These are phyloP conservation scores for Pulveroboletus frians DNA, from an alignment of 768 basidiomycete genomes.

Conservation along the genomic window DNA sequence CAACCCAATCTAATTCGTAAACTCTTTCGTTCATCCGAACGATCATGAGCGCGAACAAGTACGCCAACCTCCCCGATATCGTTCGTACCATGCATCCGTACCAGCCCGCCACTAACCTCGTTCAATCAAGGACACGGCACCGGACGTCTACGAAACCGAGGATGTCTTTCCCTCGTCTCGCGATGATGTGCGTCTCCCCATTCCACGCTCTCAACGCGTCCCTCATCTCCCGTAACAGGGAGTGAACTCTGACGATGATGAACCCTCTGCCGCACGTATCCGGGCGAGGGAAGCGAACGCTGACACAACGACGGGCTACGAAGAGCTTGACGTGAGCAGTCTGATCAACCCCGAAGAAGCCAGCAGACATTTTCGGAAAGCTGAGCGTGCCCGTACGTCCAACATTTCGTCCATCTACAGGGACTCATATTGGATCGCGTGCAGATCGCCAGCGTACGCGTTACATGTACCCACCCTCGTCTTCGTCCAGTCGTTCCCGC, in stretches of 20 bases:
- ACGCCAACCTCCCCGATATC: slow-evolving; percentile 88
- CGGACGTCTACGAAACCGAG: slow-evolving; percentile 89
- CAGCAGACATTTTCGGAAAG: slow-evolving; percentile 61
- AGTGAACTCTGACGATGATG: slow-evolving; percentile 66
- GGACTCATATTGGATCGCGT: background rate
- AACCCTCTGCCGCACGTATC: slow-evolving; percentile 39
- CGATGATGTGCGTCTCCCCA: slow-evolving; percentile 41
- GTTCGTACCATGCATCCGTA: slow-evolving; percentile 40
- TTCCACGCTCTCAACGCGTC: background rate
- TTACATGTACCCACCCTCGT: slow-evolving; percentile 69
- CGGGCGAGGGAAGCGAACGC: slow-evolving; percentile 26
- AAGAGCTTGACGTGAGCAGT: slow-evolving; percentile 66
- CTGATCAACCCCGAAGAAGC: slow-evolving; percentile 66
- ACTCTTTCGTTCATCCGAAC: background rate
- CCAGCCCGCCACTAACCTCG: background rate
- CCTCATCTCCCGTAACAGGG: slow-evolving; percentile 35
- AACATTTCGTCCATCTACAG: background rate
- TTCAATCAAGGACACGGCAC: slow-evolving; percentile 71
- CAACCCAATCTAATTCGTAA: background rate
- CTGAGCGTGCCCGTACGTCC: slow-evolving; percentile 56
- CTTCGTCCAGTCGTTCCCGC: slow-evolving; percentile 40
- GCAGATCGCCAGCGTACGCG: slow-evolving; percentile 50
- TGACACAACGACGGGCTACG: slow-evolving; percentile 38
- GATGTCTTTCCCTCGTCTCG: slow-evolving; percentile 59
- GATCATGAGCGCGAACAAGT: slow-evolving; percentile 67